Conservation (phyloP, 108 stramenopile genomes). For the Nitzschia palea region DNA sequence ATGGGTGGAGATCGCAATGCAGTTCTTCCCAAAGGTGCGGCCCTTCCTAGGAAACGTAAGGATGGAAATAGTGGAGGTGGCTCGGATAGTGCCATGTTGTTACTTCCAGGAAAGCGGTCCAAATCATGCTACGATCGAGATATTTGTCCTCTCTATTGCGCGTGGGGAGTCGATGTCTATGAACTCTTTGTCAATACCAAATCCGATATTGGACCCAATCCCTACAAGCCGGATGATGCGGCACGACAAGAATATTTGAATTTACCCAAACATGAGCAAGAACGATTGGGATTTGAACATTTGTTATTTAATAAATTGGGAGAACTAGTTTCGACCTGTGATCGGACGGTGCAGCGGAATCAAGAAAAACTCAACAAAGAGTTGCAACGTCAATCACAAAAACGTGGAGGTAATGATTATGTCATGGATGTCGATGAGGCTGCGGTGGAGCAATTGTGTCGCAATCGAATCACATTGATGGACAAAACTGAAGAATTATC, state of each 20-base stretch:
- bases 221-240: slow-evolving; percentile 58
- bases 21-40: slow-evolving; percentile 52
- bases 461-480: slow-evolving; percentile 53
- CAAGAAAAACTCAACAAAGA: slow-evolving; percentile 81
- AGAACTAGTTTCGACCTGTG: slow-evolving; percentile 76
- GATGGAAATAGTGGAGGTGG: too few species aligned
- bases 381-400: slow-evolving; percentile 51
- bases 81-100: slow-evolving; percentile 20
- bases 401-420: slow-evolving; percentile 55
- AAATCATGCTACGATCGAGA: slow-evolving; percentile 83
- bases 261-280: slow-evolving; percentile 73
- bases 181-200: slow-evolving; percentile 91
- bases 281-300: slow-evolving; percentile 72
- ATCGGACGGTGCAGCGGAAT: slow-evolving; percentile 74
- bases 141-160: slow-evolving; percentile 84
- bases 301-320: slow-evolving; percentile 71
- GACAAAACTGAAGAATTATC: slow-evolving; percentile 44
- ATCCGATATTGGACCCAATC: slow-evolving; percentile 77
- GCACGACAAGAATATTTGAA: slow-evolving; percentile 66
- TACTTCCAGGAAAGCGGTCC: slow-evolving; percentile 46
- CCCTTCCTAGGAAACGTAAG: slow-evolving; percentile 39
- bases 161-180: slow-evolving; percentile 87
- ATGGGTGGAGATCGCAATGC: slow-evolving; percentile 91
- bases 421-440: slow-evolving; percentile 49
- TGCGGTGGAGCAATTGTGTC: slow-evolving; percentile 62